Evolutionary conservation across 768 basidiomycete species (phyloP), one percentile per base, ranked within the genome.

Genomic region (Coprinopsis marcescibilis): DNA sequence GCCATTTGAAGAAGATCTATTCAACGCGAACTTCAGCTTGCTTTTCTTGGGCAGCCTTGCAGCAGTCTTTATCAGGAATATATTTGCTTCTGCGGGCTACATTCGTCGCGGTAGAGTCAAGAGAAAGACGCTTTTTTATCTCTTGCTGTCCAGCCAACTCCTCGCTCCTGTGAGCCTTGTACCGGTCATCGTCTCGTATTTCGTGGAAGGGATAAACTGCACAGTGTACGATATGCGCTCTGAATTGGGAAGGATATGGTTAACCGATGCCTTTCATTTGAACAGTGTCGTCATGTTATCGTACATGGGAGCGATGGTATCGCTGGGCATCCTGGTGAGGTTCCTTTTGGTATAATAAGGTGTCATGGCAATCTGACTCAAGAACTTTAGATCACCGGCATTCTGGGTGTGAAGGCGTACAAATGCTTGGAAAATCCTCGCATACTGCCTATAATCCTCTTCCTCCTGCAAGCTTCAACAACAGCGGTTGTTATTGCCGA

Each of bases 391-490:
- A 71, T 83, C 33, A 73, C 78, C 0, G 81, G 80, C 24, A 76
- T 83, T 24, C 65, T 81, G 26, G 83, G 83, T 12, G 65, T 77
- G 54, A 85, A 85, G 57, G 80, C 77, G 6, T 85, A 83, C 54
- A 75, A 73, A 55, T 84, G 81, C 54, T 62, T 83, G 51, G 73
- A 79, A 58, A 74, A 76, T 48, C 74, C 78, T n/a, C 68, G 68
- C n/a, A 52, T 78, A 45, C 71, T 85, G 43, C 65, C 77, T 12
- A 51, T 67, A 17, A 55, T 69, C 14, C 56, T 83, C 33, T 55
- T 56, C 3, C 38, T 71, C 13, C 66, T 81, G 17, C 73, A 74
- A 47, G 54, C 62, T 19, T 66, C 69, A 19, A 72, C 73, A 12
- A 56, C 68, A 2, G 62, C 60, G 4, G 53, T 78, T 3, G 67